These are phyloP conservation scores for Kernera saxatilis DNA, from an alignment of 345 rosid species.

Conservation along the genomic window DNA sequence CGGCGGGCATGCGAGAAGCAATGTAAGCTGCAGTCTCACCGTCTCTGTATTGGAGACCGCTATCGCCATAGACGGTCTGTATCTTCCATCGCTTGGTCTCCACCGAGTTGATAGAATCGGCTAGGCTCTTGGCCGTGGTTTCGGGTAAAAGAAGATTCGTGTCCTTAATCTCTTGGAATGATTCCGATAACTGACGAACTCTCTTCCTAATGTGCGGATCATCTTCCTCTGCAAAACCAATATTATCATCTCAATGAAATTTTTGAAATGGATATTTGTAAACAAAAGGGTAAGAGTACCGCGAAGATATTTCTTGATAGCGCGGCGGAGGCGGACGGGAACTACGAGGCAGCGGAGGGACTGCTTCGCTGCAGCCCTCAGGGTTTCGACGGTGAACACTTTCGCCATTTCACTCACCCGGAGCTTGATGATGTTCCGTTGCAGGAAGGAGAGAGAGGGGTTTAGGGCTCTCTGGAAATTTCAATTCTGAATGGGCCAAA, in stretches of 20 bases:
- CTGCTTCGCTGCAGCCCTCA: constrained; percentile 66
- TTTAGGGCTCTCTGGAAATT: constrained; percentile 1
- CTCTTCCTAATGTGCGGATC: constrained; percentile 79
- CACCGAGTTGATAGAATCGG: constrained; percentile 75
- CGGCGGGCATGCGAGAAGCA: constrained; percentile 97
- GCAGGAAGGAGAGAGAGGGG: background rate
- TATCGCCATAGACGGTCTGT: constrained; percentile 76
- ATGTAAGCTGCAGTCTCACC: constrained; percentile 85
- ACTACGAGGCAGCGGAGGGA: constrained; percentile 62
- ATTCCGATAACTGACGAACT: constrained; percentile 64
- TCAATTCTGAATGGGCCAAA: background rate
- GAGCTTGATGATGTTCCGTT: constrained; percentile 6
- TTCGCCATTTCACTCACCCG: constrained; percentile 39
- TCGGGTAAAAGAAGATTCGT: constrained; percentile 47
- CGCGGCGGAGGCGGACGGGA: constrained; percentile 84
- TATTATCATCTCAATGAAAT: background rate
- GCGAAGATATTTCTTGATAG: constrained; percentile 74
- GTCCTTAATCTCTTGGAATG: constrained; percentile 64
- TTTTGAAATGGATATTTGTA: background rate
- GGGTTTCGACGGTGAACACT: constrained; percentile 49
- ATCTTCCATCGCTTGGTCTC: constrained; percentile 87
- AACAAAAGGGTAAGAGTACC: constrained; percentile 33
- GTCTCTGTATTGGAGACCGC: constrained; percentile 67
- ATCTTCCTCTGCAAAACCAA: constrained; percentile 48
- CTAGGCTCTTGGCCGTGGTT: constrained; percentile 58